phyloP scores from a whole-genome alignment of 1,139 yeast species.

The Lodderomyces orthopsilosis region DNA sequence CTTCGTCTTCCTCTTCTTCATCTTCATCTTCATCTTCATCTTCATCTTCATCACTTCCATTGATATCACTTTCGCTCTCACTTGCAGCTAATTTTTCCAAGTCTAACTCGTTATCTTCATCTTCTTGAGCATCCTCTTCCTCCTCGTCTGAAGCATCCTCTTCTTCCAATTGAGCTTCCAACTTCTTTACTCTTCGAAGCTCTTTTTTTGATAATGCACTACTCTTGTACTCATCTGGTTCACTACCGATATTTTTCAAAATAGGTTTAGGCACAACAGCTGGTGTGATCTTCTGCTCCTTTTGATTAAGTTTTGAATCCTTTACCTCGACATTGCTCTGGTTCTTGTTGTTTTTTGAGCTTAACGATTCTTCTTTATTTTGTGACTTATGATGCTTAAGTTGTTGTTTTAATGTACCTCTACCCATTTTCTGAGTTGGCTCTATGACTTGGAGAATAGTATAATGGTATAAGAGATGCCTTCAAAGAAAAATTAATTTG shows the following conservation, averaged over 20 bases:
- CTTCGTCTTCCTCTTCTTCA: conserved; percentile 41
- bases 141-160: conserved; percentile 18
- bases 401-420: conserved; percentile 32
- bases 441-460: not conserved
- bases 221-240: conserved; percentile 44
- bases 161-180: conserved; percentile 26
- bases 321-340: conserved; percentile 15
- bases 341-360: conserved; percentile 19
- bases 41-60: conserved; percentile 23
- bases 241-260: conserved; percentile 8
- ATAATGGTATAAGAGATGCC: not conserved
- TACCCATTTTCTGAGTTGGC: conserved; percentile 30
- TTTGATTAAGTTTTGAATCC: conserved; percentile 10
- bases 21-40: conserved; percentile 33
- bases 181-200: conserved; percentile 59
- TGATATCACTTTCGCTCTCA: conserved; percentile 37
- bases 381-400: conserved; percentile 31
- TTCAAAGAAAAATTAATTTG: not conserved
- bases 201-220: conserved; percentile 58
- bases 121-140: conserved; percentile 19
- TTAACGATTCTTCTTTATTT: conserved; percentile 17
- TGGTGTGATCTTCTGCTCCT: conserved; percentile 1
- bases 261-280: conserved; percentile 7
- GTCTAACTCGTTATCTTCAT: conserved; percentile 36
- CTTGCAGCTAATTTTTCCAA: conserved; percentile 58